These are phyloP conservation scores for Toxicodendron radicans DNA, from an alignment of 345 rosid genomes.

Conservation along the genomic window DNA sequence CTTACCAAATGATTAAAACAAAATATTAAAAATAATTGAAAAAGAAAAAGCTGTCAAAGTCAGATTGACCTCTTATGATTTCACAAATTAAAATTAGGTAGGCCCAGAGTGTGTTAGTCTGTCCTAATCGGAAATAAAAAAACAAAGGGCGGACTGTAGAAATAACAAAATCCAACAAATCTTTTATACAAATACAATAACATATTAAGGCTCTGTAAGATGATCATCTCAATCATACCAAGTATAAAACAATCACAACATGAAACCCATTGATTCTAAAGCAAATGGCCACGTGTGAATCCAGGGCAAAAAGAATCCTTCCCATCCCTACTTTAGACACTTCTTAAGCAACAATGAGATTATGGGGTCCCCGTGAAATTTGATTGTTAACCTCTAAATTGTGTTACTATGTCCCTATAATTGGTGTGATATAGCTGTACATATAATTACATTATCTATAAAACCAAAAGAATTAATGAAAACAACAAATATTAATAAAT, in stretches of 20 bases:
- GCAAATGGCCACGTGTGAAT: conserved; percentile 44
- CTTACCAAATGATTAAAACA: conserved; percentile 26
- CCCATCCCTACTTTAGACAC: conserved; percentile 34
- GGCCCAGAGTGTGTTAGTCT: conserved; percentile 22
- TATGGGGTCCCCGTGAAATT: conserved; percentile 24
- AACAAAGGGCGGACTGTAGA: conserved; percentile 8
- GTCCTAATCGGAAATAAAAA: conserved; percentile 20
- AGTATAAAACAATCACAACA: not conserved
- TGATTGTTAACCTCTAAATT: conserved; percentile 5
- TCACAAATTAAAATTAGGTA: conserved; percentile 1
- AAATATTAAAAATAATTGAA: conserved; percentile 15
- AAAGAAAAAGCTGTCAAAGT: conserved; percentile 23
- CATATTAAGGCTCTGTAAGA: not conserved
- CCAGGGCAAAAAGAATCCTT: conserved; percentile 35
- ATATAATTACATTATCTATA: not conserved
- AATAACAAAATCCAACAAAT: not conserved
- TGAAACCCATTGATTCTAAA: conserved; percentile 25
- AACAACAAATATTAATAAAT: not conserved
- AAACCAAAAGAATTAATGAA: not conserved
- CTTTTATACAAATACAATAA: not conserved
- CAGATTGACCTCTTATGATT: conserved; percentile 22
- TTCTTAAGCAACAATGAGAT: conserved; percentile 30
- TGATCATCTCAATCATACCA: not conserved
- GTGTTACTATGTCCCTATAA: not conserved
- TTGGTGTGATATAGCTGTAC: not conserved